Percentiles rank a stretch among this genome's conserved stretches.
Conservation (phyloP, 352 stramenopile species). For the Phytophthora tubulina region DNA sequence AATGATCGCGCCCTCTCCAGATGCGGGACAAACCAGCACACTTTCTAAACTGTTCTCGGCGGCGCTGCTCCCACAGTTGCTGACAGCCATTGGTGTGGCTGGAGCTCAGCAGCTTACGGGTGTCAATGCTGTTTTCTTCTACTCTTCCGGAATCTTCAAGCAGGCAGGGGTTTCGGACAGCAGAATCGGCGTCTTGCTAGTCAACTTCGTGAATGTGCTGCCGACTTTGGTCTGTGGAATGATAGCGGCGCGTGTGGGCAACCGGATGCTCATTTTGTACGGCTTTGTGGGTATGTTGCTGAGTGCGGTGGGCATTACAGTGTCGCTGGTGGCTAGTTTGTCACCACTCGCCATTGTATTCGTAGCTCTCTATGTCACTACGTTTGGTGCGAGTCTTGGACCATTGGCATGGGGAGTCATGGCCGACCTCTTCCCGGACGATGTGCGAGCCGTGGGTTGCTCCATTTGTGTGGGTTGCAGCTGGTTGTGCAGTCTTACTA, state of each 20-base stretch:
- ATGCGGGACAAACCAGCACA: constrained; percentile 33
- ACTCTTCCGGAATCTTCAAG: constrained; percentile 71
- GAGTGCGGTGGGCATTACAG: constrained; percentile 56
- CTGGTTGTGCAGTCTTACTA: constrained; percentile 58
- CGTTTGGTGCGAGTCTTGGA: constrained; percentile 57
- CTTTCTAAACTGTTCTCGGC: constrained; percentile 24
- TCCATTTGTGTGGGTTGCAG: constrained; percentile 58
- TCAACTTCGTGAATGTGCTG: constrained; percentile 66
- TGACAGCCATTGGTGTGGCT: constrained; percentile 55
- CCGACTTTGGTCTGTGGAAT: constrained; percentile 49
- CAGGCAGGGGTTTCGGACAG: constrained; percentile 60
- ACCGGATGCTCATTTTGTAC: constrained; percentile 54
- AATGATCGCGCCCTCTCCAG: constrained; percentile 11
- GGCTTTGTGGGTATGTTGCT: constrained; percentile 57
- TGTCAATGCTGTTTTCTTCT: constrained; percentile 76
- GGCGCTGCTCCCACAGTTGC: constrained; percentile 46
- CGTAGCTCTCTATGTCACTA: constrained; percentile 52
- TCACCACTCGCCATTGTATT: constrained; percentile 57
- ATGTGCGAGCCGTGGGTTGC: constrained; percentile 49
- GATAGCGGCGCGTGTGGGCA: constrained; percentile 48
- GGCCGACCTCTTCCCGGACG: constrained; percentile 64
- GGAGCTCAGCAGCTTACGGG: constrained; percentile 61
- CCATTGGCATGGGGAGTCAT: constrained; percentile 61
- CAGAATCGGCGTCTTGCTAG: constrained; percentile 57
- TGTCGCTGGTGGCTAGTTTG: constrained; percentile 39